phyloP scores from a whole-genome alignment of 192 early-diverging fungal species.

The Lunasporangiospora selenospora region DNA sequence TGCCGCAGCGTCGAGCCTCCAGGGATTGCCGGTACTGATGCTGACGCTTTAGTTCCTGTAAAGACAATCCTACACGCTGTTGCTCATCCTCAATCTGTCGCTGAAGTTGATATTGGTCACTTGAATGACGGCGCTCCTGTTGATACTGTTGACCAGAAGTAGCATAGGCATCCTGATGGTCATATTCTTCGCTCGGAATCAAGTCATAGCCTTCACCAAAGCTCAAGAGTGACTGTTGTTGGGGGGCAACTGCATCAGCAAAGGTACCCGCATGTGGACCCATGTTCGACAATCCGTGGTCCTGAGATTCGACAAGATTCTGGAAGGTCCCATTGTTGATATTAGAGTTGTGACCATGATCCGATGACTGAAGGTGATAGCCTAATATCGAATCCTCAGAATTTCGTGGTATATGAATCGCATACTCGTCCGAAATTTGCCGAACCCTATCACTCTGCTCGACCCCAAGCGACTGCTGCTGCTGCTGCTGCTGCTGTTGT shows the following conservation, averaged over 20 bases:
- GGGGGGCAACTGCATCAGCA: too few relatives aligned
- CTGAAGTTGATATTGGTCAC: conserved; percentile 8
- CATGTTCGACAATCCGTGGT: too few relatives aligned
- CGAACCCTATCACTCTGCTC: conserved; percentile 15
- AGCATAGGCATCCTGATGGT: neutral
- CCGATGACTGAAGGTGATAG: conserved; percentile 4
- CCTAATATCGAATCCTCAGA: conserved; percentile 30
- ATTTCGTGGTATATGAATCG: conserved; percentile 39
- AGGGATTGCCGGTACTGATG: conserved; percentile 21
- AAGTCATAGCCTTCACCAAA: conserved; percentile 47
- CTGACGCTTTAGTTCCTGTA: conserved; percentile 35
- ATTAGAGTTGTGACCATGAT: neutral
- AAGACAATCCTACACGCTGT: conserved; percentile 14
- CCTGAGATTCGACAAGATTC: too few relatives aligned
- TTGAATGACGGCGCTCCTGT: neutral
- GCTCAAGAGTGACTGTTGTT: conserved; percentile 9
- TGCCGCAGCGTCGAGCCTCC: conserved; percentile 18
- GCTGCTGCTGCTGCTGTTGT: conserved; percentile 8
- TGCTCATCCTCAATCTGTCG: conserved; percentile 9
- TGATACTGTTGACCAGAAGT: too few relatives aligned
- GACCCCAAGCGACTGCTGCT: neutral
- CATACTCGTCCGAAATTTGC: conserved; percentile 39
- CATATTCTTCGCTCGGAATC: conserved; percentile 1
- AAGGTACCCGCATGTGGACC: too few relatives aligned
- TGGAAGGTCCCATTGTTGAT: too few relatives aligned